Evolutionary conservation across 495 filamentous ascomycete genomes (phyloP).

Genomic region (Daldinia caldariorum): DNA sequence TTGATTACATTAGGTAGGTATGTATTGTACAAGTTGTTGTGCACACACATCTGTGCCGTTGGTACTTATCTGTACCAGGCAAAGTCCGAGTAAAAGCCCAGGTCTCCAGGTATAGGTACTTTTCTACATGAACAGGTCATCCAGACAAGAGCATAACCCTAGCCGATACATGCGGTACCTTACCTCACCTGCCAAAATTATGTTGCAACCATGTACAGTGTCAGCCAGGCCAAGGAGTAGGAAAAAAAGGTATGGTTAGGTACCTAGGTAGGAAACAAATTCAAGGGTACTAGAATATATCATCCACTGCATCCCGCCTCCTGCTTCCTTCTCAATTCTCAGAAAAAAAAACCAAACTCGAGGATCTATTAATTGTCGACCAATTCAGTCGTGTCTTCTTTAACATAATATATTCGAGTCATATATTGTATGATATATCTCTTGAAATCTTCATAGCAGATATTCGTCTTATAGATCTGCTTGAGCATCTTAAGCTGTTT

Average conservation of each 20-base stretch:
- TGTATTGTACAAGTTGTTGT: not conserved
- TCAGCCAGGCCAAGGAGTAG: constrained; percentile 26
- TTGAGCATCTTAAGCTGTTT: constrained; percentile 15
- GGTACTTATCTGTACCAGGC: no score
- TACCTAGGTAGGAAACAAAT: constrained; percentile 28
- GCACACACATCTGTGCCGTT: not conserved
- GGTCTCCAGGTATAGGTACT: constrained; percentile 9
- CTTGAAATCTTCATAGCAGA: constrained; percentile 20
- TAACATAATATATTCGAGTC: constrained; percentile 2
- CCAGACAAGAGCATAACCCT: constrained; percentile 9
- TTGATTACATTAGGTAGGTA: constrained; percentile 19
- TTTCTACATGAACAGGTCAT: constrained; percentile 4
- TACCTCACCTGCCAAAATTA: constrained; percentile 32
- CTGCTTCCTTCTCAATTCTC: constrained; percentile 22
- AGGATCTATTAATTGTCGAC: constrained; percentile 21
- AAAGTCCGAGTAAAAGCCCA: not conserved
- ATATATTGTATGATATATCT: constrained; percentile 12
- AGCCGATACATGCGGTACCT: constrained; percentile 16
- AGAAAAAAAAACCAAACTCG: constrained; percentile 34
- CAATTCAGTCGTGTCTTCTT: constrained; percentile 1
- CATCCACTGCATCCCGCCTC: constrained; percentile 42
- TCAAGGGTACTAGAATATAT: constrained; percentile 42
- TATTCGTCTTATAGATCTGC: constrained; percentile 17
- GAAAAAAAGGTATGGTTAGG: constrained; percentile 28
- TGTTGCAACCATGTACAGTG: constrained; percentile 38